phyloP scores from a whole-genome alignment of 2,329 filamentous ascomycete genomes.

The Penicillium sp. region DNA sequence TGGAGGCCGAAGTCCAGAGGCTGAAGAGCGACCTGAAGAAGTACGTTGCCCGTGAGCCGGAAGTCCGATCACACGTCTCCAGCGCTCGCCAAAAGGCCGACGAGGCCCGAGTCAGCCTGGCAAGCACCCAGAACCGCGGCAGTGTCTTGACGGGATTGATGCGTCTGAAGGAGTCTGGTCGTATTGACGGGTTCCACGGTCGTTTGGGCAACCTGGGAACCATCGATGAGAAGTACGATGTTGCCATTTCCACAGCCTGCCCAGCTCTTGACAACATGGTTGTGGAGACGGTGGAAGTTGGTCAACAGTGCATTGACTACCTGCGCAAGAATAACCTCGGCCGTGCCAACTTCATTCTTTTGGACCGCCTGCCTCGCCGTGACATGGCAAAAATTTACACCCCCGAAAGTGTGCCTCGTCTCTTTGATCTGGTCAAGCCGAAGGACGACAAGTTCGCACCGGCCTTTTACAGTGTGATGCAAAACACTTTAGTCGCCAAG shows the following conservation, averaged over 20 bases:
- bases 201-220: slow-evolving; percentile 88
- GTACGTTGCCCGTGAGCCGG: slow-evolving; percentile 71
- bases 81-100: slow-evolving; percentile 91
- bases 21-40: slow-evolving; percentile 68
- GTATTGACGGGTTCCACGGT: slow-evolving; percentile 95
- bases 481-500: slow-evolving; percentile 88
- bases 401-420: slow-evolving; percentile 82
- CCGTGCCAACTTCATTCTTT: slow-evolving; percentile 91
- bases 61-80: slow-evolving; percentile 77
- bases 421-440: slow-evolving; percentile 87
- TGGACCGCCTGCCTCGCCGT: slow-evolving; percentile 76
- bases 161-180: slow-evolving; percentile 90
- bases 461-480: slow-evolving; percentile 91
- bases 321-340: slow-evolving; percentile 95
- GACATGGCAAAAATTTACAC: slow-evolving; percentile 78
- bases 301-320: slow-evolving; percentile 97
- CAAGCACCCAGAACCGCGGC: slow-evolving; percentile 84
- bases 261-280: slow-evolving; percentile 91
- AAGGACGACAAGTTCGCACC: slow-evolving; percentile 83
- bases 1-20: slow-evolving; percentile 70
- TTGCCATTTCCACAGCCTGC: slow-evolving; percentile 97
- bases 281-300: slow-evolving; percentile 90
- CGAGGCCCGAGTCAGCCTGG: slow-evolving; percentile 84
- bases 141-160: slow-evolving; percentile 89
- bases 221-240: slow-evolving; percentile 90